Evolutionary conservation across 176 grass and related monocot species (phyloP).

Genomic region (Cocos nucifera): DNA sequence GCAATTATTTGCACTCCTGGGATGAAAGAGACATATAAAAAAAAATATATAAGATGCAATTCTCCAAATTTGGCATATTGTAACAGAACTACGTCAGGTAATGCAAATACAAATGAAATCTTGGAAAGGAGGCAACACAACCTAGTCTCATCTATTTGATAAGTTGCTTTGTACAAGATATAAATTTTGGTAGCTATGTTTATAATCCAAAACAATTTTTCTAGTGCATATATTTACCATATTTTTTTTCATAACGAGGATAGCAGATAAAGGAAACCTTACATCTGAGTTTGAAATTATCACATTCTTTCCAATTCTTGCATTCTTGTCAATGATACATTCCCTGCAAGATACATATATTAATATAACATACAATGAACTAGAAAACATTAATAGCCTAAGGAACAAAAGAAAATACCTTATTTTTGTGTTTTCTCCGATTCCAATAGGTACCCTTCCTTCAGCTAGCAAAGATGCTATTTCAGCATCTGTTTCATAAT

Average conservation of each 20-base stretch:
- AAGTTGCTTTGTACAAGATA: no score
- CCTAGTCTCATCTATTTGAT: no score
- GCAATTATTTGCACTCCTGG: no score
- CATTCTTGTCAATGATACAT: constrained; percentile 93
- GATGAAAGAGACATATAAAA: no score
- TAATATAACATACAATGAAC: not conserved
- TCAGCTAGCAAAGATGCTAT: constrained; percentile 39
- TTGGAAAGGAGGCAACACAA: no score
- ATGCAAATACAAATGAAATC: no score
- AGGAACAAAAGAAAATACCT: constrained; percentile 30
- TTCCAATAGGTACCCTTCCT: constrained; percentile 78
- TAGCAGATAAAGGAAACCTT: constrained; percentile 8
- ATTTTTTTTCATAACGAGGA: no score
- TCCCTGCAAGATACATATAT: constrained; percentile 34
- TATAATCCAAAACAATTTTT: not conserved
- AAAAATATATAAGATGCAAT: no score
- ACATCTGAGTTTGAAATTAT: constrained; percentile 65
- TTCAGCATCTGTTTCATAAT: constrained; percentile 71
- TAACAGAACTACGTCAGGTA: no score
- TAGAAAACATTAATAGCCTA: not conserved
- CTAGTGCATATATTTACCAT: not conserved
- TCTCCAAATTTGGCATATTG: no score
- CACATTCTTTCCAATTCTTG: constrained; percentile 75
- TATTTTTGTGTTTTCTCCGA: constrained; percentile 77
- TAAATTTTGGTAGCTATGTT: no score